phyloP scores from a whole-genome alignment of 176 grass and related monocot species.

The Paspalum vaginatum region DNA sequence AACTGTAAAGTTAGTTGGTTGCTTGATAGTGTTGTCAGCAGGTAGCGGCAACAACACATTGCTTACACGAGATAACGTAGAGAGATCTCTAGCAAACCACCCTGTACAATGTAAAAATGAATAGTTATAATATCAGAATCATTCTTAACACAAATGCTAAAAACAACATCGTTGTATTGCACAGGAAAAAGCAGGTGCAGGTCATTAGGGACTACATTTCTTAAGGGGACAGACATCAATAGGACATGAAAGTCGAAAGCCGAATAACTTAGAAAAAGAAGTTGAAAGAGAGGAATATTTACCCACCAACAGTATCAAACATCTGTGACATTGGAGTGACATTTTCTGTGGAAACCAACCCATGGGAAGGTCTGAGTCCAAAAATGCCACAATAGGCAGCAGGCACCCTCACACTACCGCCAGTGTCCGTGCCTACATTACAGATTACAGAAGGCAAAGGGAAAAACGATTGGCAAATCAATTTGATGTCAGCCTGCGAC shows the following conservation, averaged over 20 bases:
- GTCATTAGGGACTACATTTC: not conserved
- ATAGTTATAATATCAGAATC: not conserved
- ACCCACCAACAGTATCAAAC: conserved; percentile 85
- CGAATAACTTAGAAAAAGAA: not conserved
- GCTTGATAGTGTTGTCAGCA: conserved; percentile 43
- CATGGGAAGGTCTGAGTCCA: conserved; percentile 83
- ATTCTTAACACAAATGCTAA: not conserved
- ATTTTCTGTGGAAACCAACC: conserved; percentile 49
- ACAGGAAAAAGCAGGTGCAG: not conserved
- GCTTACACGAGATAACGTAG: conserved; percentile 53
- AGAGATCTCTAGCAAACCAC: conserved; percentile 81
- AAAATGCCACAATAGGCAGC: conserved; percentile 87
- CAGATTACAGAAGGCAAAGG: not conserved
- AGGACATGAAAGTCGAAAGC: not conserved
- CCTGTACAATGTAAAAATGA: conserved; percentile 45
- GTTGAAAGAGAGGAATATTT: not conserved
- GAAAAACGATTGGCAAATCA: not conserved
- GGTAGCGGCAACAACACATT: conserved; percentile 52
- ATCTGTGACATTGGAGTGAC: conserved; percentile 81
- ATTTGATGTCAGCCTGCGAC: not conserved
- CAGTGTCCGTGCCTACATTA: conserved; percentile 75
- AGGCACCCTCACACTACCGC: conserved; percentile 88
- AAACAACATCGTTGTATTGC: not conserved
- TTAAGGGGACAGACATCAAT: not conserved
- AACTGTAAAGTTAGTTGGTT: conserved; percentile 55